Conservation (phyloP, 2,329 filamentous ascomycete genomes). For the Pezicula rhizophila region DNA sequence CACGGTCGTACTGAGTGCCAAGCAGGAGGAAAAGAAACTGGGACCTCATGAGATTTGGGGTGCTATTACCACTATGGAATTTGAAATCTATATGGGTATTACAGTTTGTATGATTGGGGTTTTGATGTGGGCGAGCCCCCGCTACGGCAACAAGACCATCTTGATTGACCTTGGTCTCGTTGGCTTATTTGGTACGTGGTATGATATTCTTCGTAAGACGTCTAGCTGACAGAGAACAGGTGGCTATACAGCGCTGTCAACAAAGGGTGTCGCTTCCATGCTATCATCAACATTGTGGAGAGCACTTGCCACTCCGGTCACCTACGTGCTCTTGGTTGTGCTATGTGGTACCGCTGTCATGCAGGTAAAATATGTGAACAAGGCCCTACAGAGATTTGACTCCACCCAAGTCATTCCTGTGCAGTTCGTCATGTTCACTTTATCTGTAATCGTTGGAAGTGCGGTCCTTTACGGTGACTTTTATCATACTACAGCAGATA, state of each 20-base stretch:
- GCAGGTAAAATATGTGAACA: constrained; percentile 97
- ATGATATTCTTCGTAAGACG: not conserved
- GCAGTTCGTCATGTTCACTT: constrained; percentile 93
- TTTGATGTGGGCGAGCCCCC: constrained; percentile 76
- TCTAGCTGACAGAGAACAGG: constrained; percentile 40
- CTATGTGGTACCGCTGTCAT: constrained; percentile 81
- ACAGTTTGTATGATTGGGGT: constrained; percentile 67
- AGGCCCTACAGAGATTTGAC: constrained; percentile 83
- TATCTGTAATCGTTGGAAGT: constrained; percentile 91
- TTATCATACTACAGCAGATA: constrained; percentile 67
- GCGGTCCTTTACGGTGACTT: constrained; percentile 94
- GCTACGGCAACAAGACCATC: constrained; percentile 79
- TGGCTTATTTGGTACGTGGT: constrained; percentile 73
- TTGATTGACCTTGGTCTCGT: constrained; percentile 91
- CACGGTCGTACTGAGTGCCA: constrained; percentile 87
- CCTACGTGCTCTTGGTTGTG: constrained; percentile 76
- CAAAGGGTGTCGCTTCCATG: constrained; percentile 93
- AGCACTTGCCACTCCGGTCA: constrained; percentile 85
- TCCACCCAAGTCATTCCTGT: constrained; percentile 97
- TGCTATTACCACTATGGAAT: constrained; percentile 80
- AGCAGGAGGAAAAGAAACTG: constrained; percentile 81
- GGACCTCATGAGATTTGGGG: constrained; percentile 86
- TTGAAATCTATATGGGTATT: constrained; percentile 82
- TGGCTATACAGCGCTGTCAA: constrained; percentile 93
- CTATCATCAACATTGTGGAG: constrained; percentile 85